These are phyloP conservation scores for Gaeumannomyces sp. DNA, from an alignment of 2,329 filamentous ascomycete species.

Conservation along the genomic window DNA sequence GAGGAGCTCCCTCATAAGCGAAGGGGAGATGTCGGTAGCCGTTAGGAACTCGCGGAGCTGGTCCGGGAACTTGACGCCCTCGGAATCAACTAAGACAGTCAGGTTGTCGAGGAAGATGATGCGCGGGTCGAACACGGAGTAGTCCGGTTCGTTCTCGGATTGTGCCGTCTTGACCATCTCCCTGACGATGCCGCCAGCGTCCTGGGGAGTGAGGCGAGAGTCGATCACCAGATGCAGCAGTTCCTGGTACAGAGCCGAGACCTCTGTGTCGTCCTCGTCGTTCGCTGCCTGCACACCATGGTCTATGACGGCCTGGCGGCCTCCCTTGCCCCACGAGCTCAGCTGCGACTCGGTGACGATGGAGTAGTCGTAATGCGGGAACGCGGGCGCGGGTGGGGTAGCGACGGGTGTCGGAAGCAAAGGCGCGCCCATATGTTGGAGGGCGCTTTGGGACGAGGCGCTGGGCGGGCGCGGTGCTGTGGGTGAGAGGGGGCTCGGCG, in stretches of 20 bases:
- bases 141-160: constrained; percentile 42
- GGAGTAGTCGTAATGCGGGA: constrained; percentile 60
- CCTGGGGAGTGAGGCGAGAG: constrained; percentile 56
- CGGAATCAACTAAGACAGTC: constrained; percentile 69
- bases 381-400: constrained; percentile 26
- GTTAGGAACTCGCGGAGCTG: constrained; percentile 62
- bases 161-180: constrained; percentile 61
- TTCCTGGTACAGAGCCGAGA: constrained; percentile 77
- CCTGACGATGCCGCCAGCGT: constrained; percentile 67
- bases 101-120: constrained; percentile 78
- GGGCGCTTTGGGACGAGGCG: constrained; percentile 29
- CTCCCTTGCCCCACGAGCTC: constrained; percentile 59
- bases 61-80: constrained; percentile 43
- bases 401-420: constrained; percentile 21
- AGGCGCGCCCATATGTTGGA: constrained; percentile 18
- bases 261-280: constrained; percentile 60
- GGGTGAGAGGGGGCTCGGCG: constrained; percentile 23
- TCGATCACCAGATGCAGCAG: constrained; percentile 71
- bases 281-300: constrained; percentile 58
- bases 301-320: constrained; percentile 61
- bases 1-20: constrained; percentile 73
- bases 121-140: constrained; percentile 51
- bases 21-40: constrained; percentile 64
- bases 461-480: constrained; percentile 29
- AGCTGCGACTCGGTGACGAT: constrained; percentile 67